Evolutionary conservation across 441 rosid genomes (phyloP).

Genomic region (Gossypium aridum): DNA sequence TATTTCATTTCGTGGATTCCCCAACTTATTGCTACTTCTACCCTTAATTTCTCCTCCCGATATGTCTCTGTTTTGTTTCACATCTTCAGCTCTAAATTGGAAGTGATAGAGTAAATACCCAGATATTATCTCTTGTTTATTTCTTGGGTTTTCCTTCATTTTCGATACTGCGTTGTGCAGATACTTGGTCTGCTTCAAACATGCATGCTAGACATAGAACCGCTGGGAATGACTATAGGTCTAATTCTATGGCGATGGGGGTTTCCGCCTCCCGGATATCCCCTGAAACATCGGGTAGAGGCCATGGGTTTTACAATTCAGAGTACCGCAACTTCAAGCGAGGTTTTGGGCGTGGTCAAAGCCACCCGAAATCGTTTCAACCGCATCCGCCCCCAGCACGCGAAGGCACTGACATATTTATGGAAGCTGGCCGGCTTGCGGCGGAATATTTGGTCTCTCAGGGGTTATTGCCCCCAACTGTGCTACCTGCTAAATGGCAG

Average conservation of each 20-base stretch:
- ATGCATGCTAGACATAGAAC: slow-evolving; percentile 88
- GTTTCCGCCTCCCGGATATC: slow-evolving; percentile 54
- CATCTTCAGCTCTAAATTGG: not conserved
- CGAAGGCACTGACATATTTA: slow-evolving; percentile 46
- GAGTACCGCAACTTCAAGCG: slow-evolving; percentile 69
- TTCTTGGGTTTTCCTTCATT: not conserved
- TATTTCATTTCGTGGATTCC: not conserved
- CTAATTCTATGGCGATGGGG: slow-evolving; percentile 12
- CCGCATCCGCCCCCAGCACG: slow-evolving; percentile 48
- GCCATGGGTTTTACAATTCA: slow-evolving; percentile 70
- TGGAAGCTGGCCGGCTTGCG: slow-evolving; percentile 95
- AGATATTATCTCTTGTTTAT: not conserved
- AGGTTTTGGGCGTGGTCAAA: slow-evolving; percentile 72
- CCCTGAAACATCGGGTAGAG: slow-evolving; percentile 69
- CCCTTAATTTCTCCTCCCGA: not conserved
- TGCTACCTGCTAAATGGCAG: slow-evolving; percentile 70
- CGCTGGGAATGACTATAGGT: slow-evolving; percentile 37
- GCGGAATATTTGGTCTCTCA: slow-evolving; percentile 86
- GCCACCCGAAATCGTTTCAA: slow-evolving; percentile 56
- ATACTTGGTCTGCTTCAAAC: slow-evolving; percentile 13
- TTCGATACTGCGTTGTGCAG: not conserved
- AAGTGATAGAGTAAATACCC: not conserved
- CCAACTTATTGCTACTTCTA: not conserved
- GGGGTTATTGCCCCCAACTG: slow-evolving; percentile 55
- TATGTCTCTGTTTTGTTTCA: not conserved